phyloP scores from a whole-genome alignment of 768 basidiomycete genomes.

The Pleurotus giganteus region DNA sequence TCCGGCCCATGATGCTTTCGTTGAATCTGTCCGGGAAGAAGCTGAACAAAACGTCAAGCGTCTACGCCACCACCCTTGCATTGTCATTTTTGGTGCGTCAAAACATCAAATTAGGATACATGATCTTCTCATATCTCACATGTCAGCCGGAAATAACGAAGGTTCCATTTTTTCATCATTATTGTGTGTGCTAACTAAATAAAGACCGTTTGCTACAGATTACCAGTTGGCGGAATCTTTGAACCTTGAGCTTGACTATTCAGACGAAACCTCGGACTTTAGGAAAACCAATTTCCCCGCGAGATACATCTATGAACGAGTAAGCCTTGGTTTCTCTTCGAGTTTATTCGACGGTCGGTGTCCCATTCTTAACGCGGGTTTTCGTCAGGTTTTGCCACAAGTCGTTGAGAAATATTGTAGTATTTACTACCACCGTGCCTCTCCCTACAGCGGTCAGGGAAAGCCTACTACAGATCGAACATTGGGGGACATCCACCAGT shows the following conservation, averaged over 20 bases:
- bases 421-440: slow-evolving; percentile 80
- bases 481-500: slow-evolving; percentile 90
- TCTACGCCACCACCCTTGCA: slow-evolving; percentile 81
- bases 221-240: slow-evolving; percentile 85
- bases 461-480: slow-evolving; percentile 69
- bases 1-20: slow-evolving; percentile 81
- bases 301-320: slow-evolving; percentile 85
- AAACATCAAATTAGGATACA: neutral
- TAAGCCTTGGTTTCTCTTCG: neutral
- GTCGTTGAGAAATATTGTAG: slow-evolving; percentile 64
- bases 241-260: slow-evolving; percentile 80
- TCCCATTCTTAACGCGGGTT: neutral
- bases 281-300: slow-evolving; percentile 85
- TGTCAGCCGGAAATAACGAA: slow-evolving; percentile 81
- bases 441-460: slow-evolving; percentile 84
- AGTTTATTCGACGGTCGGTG: slow-evolving; percentile 1
- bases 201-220: slow-evolving; percentile 38
- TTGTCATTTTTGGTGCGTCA: slow-evolving; percentile 80
- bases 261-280: slow-evolving; percentile 82
- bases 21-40: slow-evolving; percentile 72
- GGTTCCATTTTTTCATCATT: slow-evolving; percentile 29
- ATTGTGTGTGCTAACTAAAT: neutral
- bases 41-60: slow-evolving; percentile 83
- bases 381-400: slow-evolving; percentile 55
- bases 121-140: neutral